Evolutionary conservation across 2,329 filamentous ascomycete genomes (phyloP), one percentile per base, ranked within the genome.

Genomic region (Claviceps sp.): DNA sequence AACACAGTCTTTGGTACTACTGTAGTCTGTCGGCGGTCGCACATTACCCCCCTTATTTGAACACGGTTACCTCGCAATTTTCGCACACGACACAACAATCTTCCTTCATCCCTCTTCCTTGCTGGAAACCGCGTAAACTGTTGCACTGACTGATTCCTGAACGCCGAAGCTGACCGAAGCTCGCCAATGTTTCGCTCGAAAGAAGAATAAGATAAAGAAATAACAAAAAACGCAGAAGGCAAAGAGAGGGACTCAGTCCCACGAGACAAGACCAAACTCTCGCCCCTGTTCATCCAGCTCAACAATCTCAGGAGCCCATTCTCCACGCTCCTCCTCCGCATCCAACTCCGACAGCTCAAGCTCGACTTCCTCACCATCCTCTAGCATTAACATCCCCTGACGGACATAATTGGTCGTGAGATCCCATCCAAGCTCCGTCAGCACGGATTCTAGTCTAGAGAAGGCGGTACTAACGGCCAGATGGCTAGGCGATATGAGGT

Each of bases 391-490:
- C 50, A 66, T 71, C 2, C 75, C 75, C 20, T 66, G 66, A 4
- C 73, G 67, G 5, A 77, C 60, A 55, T 76, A 77, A 52, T 76
- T 69, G 7, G 67, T 72, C 16, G 70, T 61, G 13, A 83, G 62
- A 51, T 82, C 76, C 80, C 79, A 83, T 4, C 72, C 77, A 2
- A 82, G 64, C 4, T 67, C 67, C 1, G 66, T 65, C 6, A 63
- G 60, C 5, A 55, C 57, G 7, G 61, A 54, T 53, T 70, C 67
- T 0, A 70, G 56, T 13, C 60, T 59, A 0, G 65, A 56, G 58
- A 82, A 80, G 4, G 74, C 72, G 5, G 67, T 65, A 14, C 70
- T 69, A 7, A 77, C 72, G 1, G 65, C 67, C 2, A 65, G 64
- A 53, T 76, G 71, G 6, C 72, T 70, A 0, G 63, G 55, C 2